Conservation (phyloP, 179 eudicot species). For the Camellia oleifera region DNA sequence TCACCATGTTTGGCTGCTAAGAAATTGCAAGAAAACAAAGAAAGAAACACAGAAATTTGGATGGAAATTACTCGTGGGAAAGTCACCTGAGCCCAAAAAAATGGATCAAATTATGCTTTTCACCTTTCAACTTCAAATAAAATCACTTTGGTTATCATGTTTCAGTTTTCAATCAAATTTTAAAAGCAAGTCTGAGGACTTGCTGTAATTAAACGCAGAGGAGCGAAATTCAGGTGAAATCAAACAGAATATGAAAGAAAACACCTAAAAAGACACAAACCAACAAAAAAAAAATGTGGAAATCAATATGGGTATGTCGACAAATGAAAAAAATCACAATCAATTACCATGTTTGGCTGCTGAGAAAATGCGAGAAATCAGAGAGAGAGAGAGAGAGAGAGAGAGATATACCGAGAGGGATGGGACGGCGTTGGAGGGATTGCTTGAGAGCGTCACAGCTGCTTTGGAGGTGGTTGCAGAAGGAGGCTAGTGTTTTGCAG, state of each 20-base stretch:
- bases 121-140: too few relatives aligned
- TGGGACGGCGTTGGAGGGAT: conserved; percentile 83
- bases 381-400: background rate
- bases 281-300: background rate
- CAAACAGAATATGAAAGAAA: conserved; percentile 66
- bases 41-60: background rate
- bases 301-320: background rate
- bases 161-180: too few relatives aligned
- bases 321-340: background rate
- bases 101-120: too few relatives aligned
- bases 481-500: conserved; percentile 43
- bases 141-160: too few relatives aligned
- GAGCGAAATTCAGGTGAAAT: too few relatives aligned
- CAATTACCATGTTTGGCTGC: background rate
- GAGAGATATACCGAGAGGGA: conserved; percentile 60
- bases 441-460: conserved; percentile 68
- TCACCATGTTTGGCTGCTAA: background rate
- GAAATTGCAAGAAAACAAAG: background rate
- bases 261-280: background rate
- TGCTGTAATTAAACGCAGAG: too few relatives aligned
- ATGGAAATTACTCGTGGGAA: too few relatives aligned
- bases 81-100: too few relatives aligned
- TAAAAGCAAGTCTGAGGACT: too few relatives aligned
- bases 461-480: conserved; percentile 70
- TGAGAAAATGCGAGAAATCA: background rate